phyloP scores from a whole-genome alignment of 495 filamentous ascomycete species.

The Penicillium parvum region DNA sequence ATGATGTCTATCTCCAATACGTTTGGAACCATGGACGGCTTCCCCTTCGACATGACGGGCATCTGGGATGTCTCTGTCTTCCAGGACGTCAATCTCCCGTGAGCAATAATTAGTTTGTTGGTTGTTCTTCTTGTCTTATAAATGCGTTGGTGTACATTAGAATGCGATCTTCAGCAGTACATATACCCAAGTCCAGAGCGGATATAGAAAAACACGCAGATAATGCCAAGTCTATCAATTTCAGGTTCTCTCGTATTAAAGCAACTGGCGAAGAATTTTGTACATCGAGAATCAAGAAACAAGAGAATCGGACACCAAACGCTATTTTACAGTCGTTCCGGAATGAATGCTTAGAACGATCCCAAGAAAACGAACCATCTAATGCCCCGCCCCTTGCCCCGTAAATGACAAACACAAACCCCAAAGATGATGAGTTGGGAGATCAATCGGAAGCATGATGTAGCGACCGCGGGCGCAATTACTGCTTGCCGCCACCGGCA shows the following conservation, averaged over 20 bases:
- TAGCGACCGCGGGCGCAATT: slow-evolving; percentile 4
- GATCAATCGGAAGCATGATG: neutral
- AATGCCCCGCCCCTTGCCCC: slow-evolving; percentile 25
- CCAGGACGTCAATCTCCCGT: slow-evolving; percentile 43
- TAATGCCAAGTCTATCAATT: slow-evolving; percentile 13
- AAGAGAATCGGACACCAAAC: slow-evolving; percentile 25
- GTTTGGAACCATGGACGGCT: slow-evolving; percentile 48
- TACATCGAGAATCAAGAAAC: slow-evolving; percentile 33
- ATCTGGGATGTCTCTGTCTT: slow-evolving; percentile 49
- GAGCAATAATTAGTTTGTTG: neutral
- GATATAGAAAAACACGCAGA: slow-evolving; percentile 4
- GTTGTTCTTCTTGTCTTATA: neutral
- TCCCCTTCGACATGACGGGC: slow-evolving; percentile 49
- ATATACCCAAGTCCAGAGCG: slow-evolving; percentile 21
- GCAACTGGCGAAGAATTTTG: slow-evolving; percentile 33
- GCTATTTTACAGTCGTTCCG: slow-evolving; percentile 43
- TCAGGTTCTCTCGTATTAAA: slow-evolving; percentile 26
- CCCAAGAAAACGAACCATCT: slow-evolving; percentile 20
- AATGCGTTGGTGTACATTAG: slow-evolving; percentile 5
- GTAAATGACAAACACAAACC: slow-evolving; percentile 15
- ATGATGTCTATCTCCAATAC: slow-evolving; percentile 50
- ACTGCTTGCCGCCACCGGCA: slow-evolving; percentile 30
- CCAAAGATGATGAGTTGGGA: slow-evolving; percentile 18
- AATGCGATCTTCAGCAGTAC: slow-evolving; percentile 4
- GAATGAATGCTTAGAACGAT: slow-evolving; percentile 21